Percentiles rank a stretch among this genome's conserved stretches.
These are phyloP conservation scores for Persicaria maculosa DNA, from an alignment of 148 eudicot genomes.

Conservation along the genomic window DNA sequence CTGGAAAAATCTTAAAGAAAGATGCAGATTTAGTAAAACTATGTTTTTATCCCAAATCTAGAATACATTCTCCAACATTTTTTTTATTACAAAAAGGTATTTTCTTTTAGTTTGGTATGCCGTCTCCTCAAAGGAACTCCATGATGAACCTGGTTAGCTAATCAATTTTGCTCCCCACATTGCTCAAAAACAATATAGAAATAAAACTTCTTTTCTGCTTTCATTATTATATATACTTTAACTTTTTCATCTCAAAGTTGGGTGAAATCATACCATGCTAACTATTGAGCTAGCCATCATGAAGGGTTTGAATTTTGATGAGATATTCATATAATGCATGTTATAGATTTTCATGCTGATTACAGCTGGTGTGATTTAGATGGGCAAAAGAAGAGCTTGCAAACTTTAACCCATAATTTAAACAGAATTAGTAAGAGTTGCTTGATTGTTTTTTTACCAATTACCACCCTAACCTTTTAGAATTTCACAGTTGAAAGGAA, in stretches of 20 bases:
- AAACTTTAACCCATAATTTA: neutral
- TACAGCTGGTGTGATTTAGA: neutral
- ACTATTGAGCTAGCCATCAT: neutral
- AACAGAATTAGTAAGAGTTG: neutral
- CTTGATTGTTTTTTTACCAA: too few species aligned
- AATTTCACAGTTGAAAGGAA: too few species aligned
- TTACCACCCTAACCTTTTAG: too few species aligned
- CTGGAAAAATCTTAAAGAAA: neutral
- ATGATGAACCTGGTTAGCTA: slow-evolving; percentile 3
- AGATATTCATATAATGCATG: neutral
- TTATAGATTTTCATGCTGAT: neutral
- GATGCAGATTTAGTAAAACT: neutral
- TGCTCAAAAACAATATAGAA: neutral
- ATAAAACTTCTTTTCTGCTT: neutral
- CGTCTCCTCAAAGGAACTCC: slow-evolving; percentile 6
- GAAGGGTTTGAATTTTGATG: neutral
- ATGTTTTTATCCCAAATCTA: neutral
- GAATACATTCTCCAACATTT: neutral
- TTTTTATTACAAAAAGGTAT: neutral
- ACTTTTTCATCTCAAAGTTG: slow-evolving; percentile 5
- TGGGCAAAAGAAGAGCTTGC: neutral
- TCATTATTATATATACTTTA: neutral
- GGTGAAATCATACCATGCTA: slow-evolving; percentile 1
- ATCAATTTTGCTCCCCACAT: slow-evolving; percentile 8
- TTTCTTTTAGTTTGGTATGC: slow-evolving; percentile 1